phyloP scores from a whole-genome alignment of 2,329 filamentous ascomycete species.

The Aureobasidium sp. region DNA sequence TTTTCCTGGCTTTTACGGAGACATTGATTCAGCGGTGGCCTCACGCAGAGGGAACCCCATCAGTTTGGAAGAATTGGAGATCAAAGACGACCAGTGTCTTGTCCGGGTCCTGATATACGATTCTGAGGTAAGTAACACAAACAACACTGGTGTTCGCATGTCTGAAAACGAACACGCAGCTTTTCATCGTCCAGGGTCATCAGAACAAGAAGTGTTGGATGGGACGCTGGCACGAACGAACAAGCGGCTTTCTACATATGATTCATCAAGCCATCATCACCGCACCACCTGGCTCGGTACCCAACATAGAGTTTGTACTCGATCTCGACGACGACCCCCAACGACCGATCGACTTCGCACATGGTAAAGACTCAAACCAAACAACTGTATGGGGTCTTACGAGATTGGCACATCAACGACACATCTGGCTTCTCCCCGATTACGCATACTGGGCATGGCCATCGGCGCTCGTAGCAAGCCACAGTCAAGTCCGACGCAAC shows the following conservation, averaged over 20 bases:
- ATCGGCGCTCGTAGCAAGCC: neutral
- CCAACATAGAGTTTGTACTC: conserved; percentile 51
- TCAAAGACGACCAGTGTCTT: conserved; percentile 8
- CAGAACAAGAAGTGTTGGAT: conserved; percentile 11
- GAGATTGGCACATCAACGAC: conserved; percentile 2
- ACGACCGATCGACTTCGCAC: neutral
- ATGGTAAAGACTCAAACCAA: neutral
- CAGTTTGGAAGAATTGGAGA: conserved; percentile 2
- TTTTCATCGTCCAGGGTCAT: conserved; percentile 20
- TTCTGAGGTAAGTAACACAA: neutral
- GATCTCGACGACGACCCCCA: conserved; percentile 14
- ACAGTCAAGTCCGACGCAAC: conserved; percentile 14
- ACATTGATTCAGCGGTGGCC: conserved; percentile 38
- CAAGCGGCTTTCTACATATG: conserved; percentile 39
- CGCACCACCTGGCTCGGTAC: conserved; percentile 44
- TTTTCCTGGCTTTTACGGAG: conserved; percentile 35
- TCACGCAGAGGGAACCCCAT: conserved; percentile 29
- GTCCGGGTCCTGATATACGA: conserved; percentile 20
- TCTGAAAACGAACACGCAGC: neutral
- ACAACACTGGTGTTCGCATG: neutral
- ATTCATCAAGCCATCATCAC: conserved; percentile 53
- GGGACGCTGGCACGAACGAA: conserved; percentile 18
- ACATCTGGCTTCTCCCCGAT: conserved; percentile 57
- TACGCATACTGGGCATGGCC: conserved; percentile 63
- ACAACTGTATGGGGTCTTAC: conserved; percentile 5